phyloP scores from a whole-genome alignment of 2,329 filamentous ascomycete species.

The Aaosphaeria pasadenensis region DNA sequence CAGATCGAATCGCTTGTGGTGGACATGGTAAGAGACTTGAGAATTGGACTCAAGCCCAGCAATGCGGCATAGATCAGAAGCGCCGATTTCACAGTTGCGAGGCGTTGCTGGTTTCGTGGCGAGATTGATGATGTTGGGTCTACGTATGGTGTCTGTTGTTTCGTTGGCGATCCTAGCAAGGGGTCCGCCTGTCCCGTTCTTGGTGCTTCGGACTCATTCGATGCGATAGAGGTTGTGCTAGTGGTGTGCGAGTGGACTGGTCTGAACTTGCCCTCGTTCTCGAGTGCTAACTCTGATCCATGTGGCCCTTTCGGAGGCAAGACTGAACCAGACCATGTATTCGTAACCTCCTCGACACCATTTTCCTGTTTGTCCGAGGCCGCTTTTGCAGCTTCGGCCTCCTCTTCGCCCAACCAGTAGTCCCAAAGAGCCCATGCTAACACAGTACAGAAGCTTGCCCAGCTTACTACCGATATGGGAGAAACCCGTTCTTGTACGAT shows the following conservation, averaged over 20 bases:
- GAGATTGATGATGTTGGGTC: conserved; percentile 44
- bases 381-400: conserved; percentile 45
- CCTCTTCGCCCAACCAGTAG: conserved; percentile 76
- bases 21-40: conserved; percentile 92
- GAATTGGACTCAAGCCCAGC: conserved; percentile 86
- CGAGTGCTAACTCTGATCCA: conserved; percentile 43
- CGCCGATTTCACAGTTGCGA: conserved; percentile 88
- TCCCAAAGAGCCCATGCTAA: conserved; percentile 91
- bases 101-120: conserved; percentile 57
- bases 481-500: conserved; percentile 87
- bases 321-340: conserved; percentile 25
- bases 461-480: conserved; percentile 82
- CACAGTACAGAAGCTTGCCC: conserved; percentile 78
- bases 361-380: conserved; percentile 10
- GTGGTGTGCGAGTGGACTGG: conserved; percentile 49
- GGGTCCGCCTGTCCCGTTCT: conserved; percentile 1
- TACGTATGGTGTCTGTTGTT: conserved; percentile 33
- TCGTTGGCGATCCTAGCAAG: conserved; percentile 19
- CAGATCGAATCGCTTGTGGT: conserved; percentile 95
- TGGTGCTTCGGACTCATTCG: conserved; percentile 38
- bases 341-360: conserved; percentile 9
- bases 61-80: conserved; percentile 90
- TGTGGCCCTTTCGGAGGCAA: too few species aligned
- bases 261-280: conserved; percentile 5
- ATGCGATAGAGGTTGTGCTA: conserved; percentile 57